These are phyloP conservation scores for Agroathelia rolfsii DNA, from an alignment of 1,284 basidiomycete species.

Conservation along the genomic window DNA sequence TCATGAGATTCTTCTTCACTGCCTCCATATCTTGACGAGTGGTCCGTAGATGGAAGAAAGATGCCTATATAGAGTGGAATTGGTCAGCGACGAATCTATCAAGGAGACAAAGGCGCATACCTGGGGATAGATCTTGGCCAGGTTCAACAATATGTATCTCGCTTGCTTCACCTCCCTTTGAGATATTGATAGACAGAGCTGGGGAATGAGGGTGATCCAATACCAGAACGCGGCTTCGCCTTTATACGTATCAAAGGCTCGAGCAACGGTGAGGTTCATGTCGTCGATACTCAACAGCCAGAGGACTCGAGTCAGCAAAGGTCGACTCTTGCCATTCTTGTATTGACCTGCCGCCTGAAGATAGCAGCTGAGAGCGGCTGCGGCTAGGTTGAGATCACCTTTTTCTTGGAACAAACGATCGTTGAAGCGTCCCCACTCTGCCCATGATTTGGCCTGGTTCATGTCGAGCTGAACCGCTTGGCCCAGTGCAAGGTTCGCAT, in stretches of 20 bases:
- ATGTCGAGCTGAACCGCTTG: conserved; percentile 96
- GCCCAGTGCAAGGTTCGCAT: conserved; percentile 88
- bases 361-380: conserved; percentile 94
- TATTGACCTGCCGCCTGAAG: conserved; percentile 95
- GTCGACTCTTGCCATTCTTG: conserved; percentile 91
- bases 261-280: conserved; percentile 61
- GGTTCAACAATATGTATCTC: conserved; percentile 78
- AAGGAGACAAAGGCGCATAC: conserved; percentile 29
- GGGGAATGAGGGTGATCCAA: conserved; percentile 97
- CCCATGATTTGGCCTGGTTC: conserved; percentile 94
- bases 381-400: conserved; percentile 66
- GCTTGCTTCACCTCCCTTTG: conserved; percentile 92
- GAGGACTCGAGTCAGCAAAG: conserved; percentile 83
- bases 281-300: conserved; percentile 98
- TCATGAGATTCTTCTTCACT: conserved; percentile 36
- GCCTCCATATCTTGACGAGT: conserved; percentile 81
- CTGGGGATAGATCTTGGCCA: conserved; percentile 93
- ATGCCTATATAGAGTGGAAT: conserved; percentile 45
- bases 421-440: conserved; percentile 95
- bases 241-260: conserved; percentile 93
- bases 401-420: conserved; percentile 91
- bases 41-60: conserved; percentile 94
- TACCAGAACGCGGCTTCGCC: conserved; percentile 98
- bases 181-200: conserved; percentile 85
- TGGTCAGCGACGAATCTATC: conserved; percentile 6